Base-by-base conservation (phyloP, 108 stramenopile species). In the Skeletonema potamos region DNA sequence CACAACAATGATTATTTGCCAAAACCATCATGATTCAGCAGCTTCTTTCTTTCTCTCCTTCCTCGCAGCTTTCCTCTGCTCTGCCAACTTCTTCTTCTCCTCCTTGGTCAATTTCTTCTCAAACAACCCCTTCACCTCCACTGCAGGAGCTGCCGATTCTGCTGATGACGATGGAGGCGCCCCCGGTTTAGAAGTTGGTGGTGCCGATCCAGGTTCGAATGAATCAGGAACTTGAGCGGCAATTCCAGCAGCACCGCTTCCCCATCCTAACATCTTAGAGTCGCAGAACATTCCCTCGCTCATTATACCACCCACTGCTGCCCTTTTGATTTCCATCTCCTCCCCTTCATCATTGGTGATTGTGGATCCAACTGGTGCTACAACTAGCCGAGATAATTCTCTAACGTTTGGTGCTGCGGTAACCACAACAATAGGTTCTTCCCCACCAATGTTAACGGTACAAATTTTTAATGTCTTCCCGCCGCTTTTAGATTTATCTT, bases 241-340 rank as follows among this genome's bases (percentile, higher is more conserved):
- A 27, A 96, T 85, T 8, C 95, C 95, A 12, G 66, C 66, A 22
- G 82, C 77, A 0, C 92, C 93, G 6, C 87, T 87, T 4, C 73
- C 68, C 97, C 97, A 97, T 8, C 89, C 92, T 36, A 97, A 68
- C 94, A 97, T 96, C 36, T 57, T 68, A 2, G 83, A 77, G 76
- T 96, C 95, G 66, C 97, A 97, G n/a, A 97, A 71, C 89, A 97
- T 96, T 3, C 97, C 97, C 48, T 93, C 89, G 26, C 81, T 83
- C 27, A 80, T 54, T 3, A 77, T 67, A 17, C 97, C 97, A 15
- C 95, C 95, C 24, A 97, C 90, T 13, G 87, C 60, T 12, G 94
- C 84, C 77, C 85, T 94, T 59, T 65, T 85, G 1, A 96, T 72
- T 33, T 46, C 62, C 18, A 88, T 68, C 41, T 83, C 91, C 54